A percentile compares a stretch with the other conserved stretches of the same genome.
These are phyloP conservation scores for Chrysanthemum seticuspe DNA, from an alignment of 129 eudicot genomes.

Conservation along the genomic window DNA sequence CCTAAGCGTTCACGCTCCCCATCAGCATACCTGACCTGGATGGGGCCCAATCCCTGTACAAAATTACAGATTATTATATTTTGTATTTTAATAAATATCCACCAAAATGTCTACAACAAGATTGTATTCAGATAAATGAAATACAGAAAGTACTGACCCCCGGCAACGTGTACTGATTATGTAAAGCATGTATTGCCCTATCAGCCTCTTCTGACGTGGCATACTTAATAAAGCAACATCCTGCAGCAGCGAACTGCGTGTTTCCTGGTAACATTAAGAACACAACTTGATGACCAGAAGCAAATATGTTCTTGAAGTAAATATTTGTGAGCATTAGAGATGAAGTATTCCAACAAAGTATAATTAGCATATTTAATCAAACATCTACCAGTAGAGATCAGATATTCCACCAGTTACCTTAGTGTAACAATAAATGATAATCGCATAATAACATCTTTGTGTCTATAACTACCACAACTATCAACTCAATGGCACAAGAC, in stretches of 20 bases:
- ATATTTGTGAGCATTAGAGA: constrained; percentile 14
- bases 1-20: constrained; percentile 99
- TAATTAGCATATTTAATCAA: neutral
- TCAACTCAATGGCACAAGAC: too few relatives aligned
- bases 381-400: too few relatives aligned
- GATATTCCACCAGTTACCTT: too few relatives aligned
- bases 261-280: constrained; percentile 36
- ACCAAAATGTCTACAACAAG: neutral
- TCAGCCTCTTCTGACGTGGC: constrained; percentile 93
- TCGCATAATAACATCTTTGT: too few relatives aligned
- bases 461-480: too few relatives aligned
- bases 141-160: constrained; percentile 56
- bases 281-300: constrained; percentile 33
- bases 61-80: constrained; percentile 9
- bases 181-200: constrained; percentile 84
- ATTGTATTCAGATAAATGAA: neutral
- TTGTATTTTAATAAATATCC: constrained; percentile 12
- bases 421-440: too few relatives aligned
- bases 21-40: constrained; percentile 98
- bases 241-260: constrained; percentile 76
- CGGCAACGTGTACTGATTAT: constrained; percentile 86
- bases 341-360: neutral
- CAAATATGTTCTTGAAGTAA: constrained; percentile 20
- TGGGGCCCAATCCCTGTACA: constrained; percentile 83
- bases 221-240: constrained; percentile 97